Evolutionary conservation across 257 asterid species (phyloP).

Genomic region (Paulownia fortunei): DNA sequence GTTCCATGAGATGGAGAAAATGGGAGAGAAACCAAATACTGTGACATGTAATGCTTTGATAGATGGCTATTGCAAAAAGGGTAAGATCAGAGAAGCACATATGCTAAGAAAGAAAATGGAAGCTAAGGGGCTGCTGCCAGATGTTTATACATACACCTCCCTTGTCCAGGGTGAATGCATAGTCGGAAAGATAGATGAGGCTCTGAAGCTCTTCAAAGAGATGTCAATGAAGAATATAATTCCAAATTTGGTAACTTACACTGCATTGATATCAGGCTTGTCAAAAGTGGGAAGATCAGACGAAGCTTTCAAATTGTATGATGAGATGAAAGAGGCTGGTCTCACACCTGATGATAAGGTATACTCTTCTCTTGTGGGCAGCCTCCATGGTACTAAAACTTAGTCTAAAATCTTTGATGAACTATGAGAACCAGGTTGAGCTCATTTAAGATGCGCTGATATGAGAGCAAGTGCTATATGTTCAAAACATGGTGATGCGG

Average conservation of each 20-base stretch:
- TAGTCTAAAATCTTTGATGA: conserved; percentile 1
- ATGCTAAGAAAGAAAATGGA: conserved; percentile 57
- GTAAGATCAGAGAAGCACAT: conserved; percentile 51
- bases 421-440: not conserved
- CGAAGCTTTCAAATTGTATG: conserved; percentile 80
- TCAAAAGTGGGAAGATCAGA: conserved; percentile 78
- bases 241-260: conserved; percentile 62
- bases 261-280: conserved; percentile 70
- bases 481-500: not conserved
- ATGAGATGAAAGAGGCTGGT: conserved; percentile 82
- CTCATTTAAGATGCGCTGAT: not conserved
- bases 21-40: conserved; percentile 51
- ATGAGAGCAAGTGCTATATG: not conserved
- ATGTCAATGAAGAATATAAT: conserved; percentile 55
- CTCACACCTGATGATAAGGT: conserved; percentile 68
- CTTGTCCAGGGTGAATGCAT: conserved; percentile 78
- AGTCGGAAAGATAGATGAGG: conserved; percentile 59
- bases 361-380: conserved; percentile 80
- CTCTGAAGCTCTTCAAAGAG: conserved; percentile 61
- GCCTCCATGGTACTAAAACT: conserved; percentile 61
- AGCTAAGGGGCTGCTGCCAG: conserved; percentile 53
- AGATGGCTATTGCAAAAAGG: conserved; percentile 64
- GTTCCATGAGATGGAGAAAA: conserved; percentile 55
- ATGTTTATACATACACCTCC: conserved; percentile 74
- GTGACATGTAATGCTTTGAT: conserved; percentile 61